A percentile compares a stretch with the other conserved stretches of the same genome.
Conservation (phyloP, 148 eudicot genomes). For the Limonium bicolor region DNA sequence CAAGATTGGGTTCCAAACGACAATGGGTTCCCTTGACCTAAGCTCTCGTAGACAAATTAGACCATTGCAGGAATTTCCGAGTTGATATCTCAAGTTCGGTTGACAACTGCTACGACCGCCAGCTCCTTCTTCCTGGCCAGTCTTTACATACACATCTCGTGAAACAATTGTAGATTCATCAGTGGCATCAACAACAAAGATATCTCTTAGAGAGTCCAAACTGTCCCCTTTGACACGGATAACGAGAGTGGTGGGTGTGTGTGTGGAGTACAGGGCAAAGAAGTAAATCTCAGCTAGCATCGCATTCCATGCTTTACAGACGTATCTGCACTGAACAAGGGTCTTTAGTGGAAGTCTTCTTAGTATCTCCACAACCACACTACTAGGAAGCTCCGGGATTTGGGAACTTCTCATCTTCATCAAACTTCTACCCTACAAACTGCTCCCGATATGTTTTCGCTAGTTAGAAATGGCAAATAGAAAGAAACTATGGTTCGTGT, state of each 20-base stretch:
- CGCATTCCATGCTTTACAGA: conserved; percentile 31
- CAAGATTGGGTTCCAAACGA: conserved; percentile 26
- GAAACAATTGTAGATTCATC: conserved; percentile 4
- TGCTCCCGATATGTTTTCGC: too few species aligned
- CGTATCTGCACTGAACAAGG: conserved; percentile 17
- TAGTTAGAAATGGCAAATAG: too few species aligned
- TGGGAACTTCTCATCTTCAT: conserved; percentile 1
- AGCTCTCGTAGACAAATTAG: conserved; percentile 17
- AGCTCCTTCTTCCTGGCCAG: neutral
- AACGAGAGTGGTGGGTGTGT: conserved; percentile 13
- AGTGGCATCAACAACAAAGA: conserved; percentile 7
- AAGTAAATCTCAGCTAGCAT: conserved; percentile 19
- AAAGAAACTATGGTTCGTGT: too few species aligned
- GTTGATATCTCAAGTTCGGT: conserved; percentile 9
- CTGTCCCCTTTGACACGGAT: conserved; percentile 11
- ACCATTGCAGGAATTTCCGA: conserved; percentile 31
- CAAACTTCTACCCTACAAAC: too few species aligned
- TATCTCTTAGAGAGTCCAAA: conserved; percentile 1
- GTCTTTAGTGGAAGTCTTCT: conserved; percentile 23
- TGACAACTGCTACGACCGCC: neutral
- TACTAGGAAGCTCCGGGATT: conserved; percentile 17
- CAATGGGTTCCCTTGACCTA: conserved; percentile 11
- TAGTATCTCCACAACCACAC: conserved; percentile 20
- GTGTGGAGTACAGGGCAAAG: conserved; percentile 8
- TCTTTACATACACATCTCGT: neutral